These are phyloP conservation scores for Grosmannia clavigera DNA, from an alignment of 2,329 filamentous ascomycete species.

Conservation along the genomic window DNA sequence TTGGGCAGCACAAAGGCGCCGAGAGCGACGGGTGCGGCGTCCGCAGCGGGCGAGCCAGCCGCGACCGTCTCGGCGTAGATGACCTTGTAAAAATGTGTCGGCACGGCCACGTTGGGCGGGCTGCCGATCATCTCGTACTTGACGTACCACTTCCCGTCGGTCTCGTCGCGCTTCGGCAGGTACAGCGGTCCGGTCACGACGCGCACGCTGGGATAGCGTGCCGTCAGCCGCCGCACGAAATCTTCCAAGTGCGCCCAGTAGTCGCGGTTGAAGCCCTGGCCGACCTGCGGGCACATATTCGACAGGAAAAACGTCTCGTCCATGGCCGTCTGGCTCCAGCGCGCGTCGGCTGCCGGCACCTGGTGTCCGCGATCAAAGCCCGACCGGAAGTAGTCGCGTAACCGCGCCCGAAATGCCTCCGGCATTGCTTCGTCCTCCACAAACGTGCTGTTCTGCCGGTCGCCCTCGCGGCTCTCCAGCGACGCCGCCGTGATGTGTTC, in stretches of 20 bases:
- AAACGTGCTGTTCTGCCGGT: conserved; percentile 76
- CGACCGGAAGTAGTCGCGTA: conserved; percentile 89
- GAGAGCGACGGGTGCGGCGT: conserved; percentile 57
- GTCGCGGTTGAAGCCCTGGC: conserved; percentile 95
- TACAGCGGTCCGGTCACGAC: conserved; percentile 92
- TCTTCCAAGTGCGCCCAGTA: conserved; percentile 99
- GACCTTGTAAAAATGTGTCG: conserved; percentile 98
- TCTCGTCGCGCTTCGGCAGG: conserved; percentile 67
- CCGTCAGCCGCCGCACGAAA: conserved; percentile 77
- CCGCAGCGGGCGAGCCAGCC: conserved; percentile 42
- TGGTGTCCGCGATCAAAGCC: conserved; percentile 96
- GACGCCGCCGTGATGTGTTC: conserved; percentile 94
- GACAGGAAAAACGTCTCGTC: conserved; percentile 84
- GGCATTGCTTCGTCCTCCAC: conserved; percentile 71
- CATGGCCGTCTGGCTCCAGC: conserved; percentile 92
- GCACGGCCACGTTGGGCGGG: conserved; percentile 88
- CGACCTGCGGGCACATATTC: conserved; percentile 98
- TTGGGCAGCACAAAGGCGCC: conserved; percentile 95
- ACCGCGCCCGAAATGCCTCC: conserved; percentile 72
- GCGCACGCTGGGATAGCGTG: conserved; percentile 71
- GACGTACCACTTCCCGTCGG: conserved; percentile 90
- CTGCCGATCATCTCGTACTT: conserved; percentile 90
- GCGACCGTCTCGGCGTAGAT: conserved; percentile 85
- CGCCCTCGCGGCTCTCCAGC: conserved; percentile 59
- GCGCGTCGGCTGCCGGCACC: conserved; percentile 89